These are phyloP conservation scores for Phytophthora lateralis DNA, from an alignment of 352 stramenopile species.

Conservation along the genomic window DNA sequence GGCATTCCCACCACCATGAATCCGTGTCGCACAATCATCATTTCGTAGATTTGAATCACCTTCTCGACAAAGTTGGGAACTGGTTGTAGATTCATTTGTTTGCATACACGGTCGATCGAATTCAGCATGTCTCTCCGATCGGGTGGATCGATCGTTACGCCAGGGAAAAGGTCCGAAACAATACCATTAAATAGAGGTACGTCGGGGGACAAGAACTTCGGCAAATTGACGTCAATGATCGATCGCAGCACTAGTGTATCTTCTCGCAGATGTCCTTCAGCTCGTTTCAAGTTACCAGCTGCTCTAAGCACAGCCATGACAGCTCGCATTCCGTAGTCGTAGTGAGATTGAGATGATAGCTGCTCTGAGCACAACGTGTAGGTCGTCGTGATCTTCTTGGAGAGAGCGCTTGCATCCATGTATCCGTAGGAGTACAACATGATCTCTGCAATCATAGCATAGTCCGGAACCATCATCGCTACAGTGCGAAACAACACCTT, in stretches of 20 bases:
- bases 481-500: conserved; percentile 93
- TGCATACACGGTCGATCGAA: conserved; percentile 83
- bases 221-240: conserved; percentile 95
- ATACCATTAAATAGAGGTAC: conserved; percentile 95
- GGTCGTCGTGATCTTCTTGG: conserved; percentile 94
- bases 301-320: conserved; percentile 95
- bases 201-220: conserved; percentile 94
- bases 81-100: conserved; percentile 83
- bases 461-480: conserved; percentile 95
- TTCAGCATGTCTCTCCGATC: conserved; percentile 87
- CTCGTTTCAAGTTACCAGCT: conserved; percentile 91
- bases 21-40: conserved; percentile 96
- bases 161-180: conserved; percentile 93
- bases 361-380: conserved; percentile 95
- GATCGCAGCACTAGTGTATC: conserved; percentile 90
- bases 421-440: conserved; percentile 95
- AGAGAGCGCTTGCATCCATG: conserved; percentile 87
- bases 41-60: conserved; percentile 96
- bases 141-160: conserved; percentile 88
- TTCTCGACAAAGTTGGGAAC: conserved; percentile 93
- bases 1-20: conserved; percentile 97
- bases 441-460: conserved; percentile 94
- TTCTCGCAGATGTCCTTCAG: conserved; percentile 81
- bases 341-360: conserved; percentile 94
- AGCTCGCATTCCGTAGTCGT: conserved; percentile 96